A percentile compares a stretch with the other conserved stretches of the same genome.
These are phyloP conservation scores for Lepidium didymum DNA, from an alignment of 345 rosid genomes.

Conservation along the genomic window DNA sequence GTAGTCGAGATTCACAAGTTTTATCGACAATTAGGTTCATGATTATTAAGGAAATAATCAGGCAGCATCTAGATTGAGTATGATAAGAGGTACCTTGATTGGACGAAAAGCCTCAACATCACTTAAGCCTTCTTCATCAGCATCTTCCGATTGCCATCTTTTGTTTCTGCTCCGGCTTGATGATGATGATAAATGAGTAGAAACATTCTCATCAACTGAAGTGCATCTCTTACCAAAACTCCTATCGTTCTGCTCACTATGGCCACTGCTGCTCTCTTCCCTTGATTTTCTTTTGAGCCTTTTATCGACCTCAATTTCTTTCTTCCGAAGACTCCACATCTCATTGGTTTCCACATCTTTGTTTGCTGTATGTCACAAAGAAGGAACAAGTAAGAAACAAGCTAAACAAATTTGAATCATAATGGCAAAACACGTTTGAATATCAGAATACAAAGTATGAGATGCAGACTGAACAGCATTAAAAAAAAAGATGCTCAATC, in stretches of 20 bases:
- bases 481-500: neutral
- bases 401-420: neutral
- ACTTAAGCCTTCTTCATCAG: slow-evolving; percentile 46
- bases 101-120: slow-evolving; percentile 77
- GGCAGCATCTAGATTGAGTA: neutral
- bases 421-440: neutral
- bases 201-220: slow-evolving; percentile 22
- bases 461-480: neutral
- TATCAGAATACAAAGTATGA: neutral
- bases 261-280: slow-evolving; percentile 32
- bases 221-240: slow-evolving; percentile 30
- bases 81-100: slow-evolving; percentile 52
- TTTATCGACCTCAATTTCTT: slow-evolving; percentile 56
- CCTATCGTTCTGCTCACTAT: slow-evolving; percentile 22
- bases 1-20: slow-evolving; percentile 6
- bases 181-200: slow-evolving; percentile 35
- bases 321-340: slow-evolving; percentile 76
- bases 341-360: slow-evolving; percentile 79
- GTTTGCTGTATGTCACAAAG: slow-evolving; percentile 43
- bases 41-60: neutral
- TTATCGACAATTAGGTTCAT: neutral
- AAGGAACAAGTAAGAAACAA: neutral
- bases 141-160: slow-evolving; percentile 16
- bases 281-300: slow-evolving; percentile 45
- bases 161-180: slow-evolving; percentile 27